Percentiles rank a stretch among this genome's conserved stretches.
Conservation (phyloP, 768 basidiomycete genomes). For the Lactifluus subvellereus region DNA sequence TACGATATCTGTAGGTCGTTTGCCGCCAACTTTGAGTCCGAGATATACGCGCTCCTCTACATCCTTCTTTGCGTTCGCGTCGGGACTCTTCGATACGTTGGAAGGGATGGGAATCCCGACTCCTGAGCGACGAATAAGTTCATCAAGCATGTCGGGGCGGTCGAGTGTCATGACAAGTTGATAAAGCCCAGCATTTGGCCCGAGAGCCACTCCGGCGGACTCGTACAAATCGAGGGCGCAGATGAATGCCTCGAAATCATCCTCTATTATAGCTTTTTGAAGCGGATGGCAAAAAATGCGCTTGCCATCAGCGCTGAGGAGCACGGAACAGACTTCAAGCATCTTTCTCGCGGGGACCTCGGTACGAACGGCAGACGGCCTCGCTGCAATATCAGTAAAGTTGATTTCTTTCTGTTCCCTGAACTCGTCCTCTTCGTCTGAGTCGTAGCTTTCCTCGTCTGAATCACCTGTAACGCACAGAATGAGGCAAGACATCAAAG, state of each 20-base stretch:
- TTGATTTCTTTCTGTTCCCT: conserved; percentile 39
- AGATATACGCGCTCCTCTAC: conserved; percentile 41
- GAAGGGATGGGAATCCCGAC: conserved; percentile 24
- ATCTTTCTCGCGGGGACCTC: conserved; percentile 36
- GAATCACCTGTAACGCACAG: conserved; percentile 8
- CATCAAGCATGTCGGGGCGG: conserved; percentile 47
- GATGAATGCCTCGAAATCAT: conserved; percentile 48
- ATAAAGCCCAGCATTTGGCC: conserved; percentile 22
- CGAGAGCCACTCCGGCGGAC: conserved; percentile 31
- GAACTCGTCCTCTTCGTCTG: conserved; percentile 31
- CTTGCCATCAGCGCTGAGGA: conserved; percentile 2
- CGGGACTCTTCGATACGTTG: conserved; percentile 31
- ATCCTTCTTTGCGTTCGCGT: conserved; percentile 33
- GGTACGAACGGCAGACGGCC: conserved; percentile 40
- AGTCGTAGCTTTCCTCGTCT: conserved; percentile 30
- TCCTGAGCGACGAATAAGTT: conserved; percentile 51
- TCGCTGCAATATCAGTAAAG: conserved; percentile 50
- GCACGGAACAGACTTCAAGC: conserved; percentile 26
- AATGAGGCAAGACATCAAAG: background rate
- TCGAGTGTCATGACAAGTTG: conserved; percentile 35
- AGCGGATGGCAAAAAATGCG: conserved; percentile 27
- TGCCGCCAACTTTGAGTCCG: conserved; percentile 58
- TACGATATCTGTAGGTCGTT: conserved; percentile 50
- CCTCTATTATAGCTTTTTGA: conserved; percentile 35
- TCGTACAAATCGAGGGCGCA: conserved; percentile 42